phyloP scores from a whole-genome alignment of 2,329 filamentous ascomycete species.

The Arthrinium phaeospermum region DNA sequence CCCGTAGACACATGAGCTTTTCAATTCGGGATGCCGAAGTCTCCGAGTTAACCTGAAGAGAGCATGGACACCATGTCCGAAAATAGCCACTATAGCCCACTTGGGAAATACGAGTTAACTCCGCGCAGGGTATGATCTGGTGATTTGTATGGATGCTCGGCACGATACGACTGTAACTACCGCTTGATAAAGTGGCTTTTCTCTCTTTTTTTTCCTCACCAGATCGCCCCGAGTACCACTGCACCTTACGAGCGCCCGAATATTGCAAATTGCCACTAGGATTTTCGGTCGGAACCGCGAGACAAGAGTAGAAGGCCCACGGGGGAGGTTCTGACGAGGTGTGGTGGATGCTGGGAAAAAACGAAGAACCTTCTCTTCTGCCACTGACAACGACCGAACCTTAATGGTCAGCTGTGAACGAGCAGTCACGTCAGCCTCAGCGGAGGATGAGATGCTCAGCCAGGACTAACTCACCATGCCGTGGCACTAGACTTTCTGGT shows the following conservation, averaged over 20 bases:
- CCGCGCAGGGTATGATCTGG: constrained; percentile 6
- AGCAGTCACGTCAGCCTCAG: constrained; percentile 1
- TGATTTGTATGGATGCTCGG: neutral
- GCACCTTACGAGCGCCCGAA: neutral
- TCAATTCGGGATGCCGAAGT: neutral
- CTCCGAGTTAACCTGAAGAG: neutral
- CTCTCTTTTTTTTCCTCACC: neutral
- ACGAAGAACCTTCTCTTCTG: neutral
- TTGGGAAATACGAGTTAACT: constrained; percentile 11
- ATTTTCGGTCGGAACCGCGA: constrained; percentile 4
- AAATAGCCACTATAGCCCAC: constrained; percentile 9
- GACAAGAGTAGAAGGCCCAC: neutral
- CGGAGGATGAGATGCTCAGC: constrained; percentile 1
- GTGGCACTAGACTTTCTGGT: neutral
- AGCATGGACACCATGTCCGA: constrained; percentile 4
- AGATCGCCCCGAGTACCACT: neutral
- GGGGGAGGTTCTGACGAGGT: constrained; percentile 9
- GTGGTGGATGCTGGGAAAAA: constrained; percentile 1
- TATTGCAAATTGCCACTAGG: constrained; percentile 1
- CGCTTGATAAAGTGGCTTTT: constrained; percentile 6
- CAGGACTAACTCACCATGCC: neutral
- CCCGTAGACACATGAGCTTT: neutral
- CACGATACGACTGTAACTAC: neutral
- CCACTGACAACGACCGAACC: constrained; percentile 1
- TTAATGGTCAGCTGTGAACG: constrained; percentile 13